Base-by-base conservation (phyloP, 1,284 basidiomycete genomes). In the Moniliophthora roreri region DNA sequence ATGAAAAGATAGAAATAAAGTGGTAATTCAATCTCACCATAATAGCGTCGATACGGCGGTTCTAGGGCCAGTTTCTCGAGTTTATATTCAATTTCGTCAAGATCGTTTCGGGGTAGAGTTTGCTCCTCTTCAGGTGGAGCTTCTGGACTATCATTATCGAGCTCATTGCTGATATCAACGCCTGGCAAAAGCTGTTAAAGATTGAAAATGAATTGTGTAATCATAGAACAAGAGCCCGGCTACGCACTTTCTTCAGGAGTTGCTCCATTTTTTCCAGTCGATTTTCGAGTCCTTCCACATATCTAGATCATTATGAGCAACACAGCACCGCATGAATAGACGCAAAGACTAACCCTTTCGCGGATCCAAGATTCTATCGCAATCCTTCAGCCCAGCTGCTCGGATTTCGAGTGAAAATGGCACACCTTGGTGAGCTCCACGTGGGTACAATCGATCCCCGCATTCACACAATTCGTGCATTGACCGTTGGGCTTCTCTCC, bases 241-340 rank as follows among this genome's bases (percentile, higher is more conserved):
- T 51, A 68, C 78, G 52, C 59, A 84, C 85, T 69, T 80, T 80
- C 56, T 74, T 74, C 28, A 90, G 66, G 1, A 91, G 69, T 45
- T 70, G 75, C 69, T 91, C 88, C 80, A 91, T 83, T 62, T 85
- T 84, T 54, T 84, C 82, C 18, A 90, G 75, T 5, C 89, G 76
- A 36, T 75, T 79, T 68, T 91, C 89, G 10, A 92, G 72, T 39
- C 80, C 81, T 63, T 90, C 87, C 34, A 91, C 80, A 70, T 89
- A 88, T 44, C 83, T 85, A 59, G 41, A 21, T 16, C 2, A 21
- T 41, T 18, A 18, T 41, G 10, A 41, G 23, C n/a, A 2, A 10
- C 2, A 41, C 11, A 5, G 10, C 2, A 9, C 11, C 10, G 9
- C 18, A 18, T 23, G n/a, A 32, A 23, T 18, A 24, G 10, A 3